Conservation (phyloP, 139 green algal species). For the Micromonas pusilla region DNA sequence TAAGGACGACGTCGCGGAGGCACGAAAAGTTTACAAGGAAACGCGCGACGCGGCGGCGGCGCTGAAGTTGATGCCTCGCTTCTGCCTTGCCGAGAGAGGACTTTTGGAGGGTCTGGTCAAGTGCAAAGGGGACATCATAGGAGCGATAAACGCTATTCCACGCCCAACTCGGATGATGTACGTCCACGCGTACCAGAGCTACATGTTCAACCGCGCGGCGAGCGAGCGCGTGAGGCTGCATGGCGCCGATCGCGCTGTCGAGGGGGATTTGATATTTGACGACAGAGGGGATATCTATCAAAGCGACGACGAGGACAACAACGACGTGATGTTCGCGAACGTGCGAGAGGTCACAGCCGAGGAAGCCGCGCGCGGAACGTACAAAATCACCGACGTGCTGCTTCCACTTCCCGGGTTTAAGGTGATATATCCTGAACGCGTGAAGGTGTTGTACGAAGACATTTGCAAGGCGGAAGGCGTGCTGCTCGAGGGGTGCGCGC, state of each 20-base stretch:
- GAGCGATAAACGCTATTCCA: slow-evolving; percentile 55
- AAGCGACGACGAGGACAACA: background rate
- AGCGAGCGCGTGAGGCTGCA: slow-evolving; percentile 48
- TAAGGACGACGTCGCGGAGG: background rate
- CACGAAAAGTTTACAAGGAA: background rate
- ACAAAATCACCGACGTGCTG: slow-evolving; percentile 69
- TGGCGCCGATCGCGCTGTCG: slow-evolving; percentile 47
- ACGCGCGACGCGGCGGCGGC: slow-evolving; percentile 37
- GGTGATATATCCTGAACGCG: slow-evolving; percentile 48
- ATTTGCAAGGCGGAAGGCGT: slow-evolving; percentile 31
- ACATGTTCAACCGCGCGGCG: slow-evolving; percentile 75
- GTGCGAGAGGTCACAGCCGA: slow-evolving; percentile 66
- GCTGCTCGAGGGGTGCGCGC: background rate
- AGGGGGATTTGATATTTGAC: slow-evolving; percentile 60
- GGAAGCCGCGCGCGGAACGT: slow-evolving; percentile 51
- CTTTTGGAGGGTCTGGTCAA: slow-evolving; percentile 43
- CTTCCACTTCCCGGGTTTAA: slow-evolving; percentile 71
- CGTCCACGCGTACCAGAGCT: slow-evolving; percentile 86
- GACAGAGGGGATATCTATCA: background rate
- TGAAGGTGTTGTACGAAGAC: slow-evolving; percentile 37
- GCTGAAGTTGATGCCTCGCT: slow-evolving; percentile 49
- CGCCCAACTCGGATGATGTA: slow-evolving; percentile 82
- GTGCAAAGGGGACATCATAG: slow-evolving; percentile 23
- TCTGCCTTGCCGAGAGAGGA: slow-evolving; percentile 51
- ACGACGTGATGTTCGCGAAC: background rate